Base-by-base conservation (phyloP, 2,329 filamentous ascomycete genomes). In the Colletotrichum viniferum region DNA sequence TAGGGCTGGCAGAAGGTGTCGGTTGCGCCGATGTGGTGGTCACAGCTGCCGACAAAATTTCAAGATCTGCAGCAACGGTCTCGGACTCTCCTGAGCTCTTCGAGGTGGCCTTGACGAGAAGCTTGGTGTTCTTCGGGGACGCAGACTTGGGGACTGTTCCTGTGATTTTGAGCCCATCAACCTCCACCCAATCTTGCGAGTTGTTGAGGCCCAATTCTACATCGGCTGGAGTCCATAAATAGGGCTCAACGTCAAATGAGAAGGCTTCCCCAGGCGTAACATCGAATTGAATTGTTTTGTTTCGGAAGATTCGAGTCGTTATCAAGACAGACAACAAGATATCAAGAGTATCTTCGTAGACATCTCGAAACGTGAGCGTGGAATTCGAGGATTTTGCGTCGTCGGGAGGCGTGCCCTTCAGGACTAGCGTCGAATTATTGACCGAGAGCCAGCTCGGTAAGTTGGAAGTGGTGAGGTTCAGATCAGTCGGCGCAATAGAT, bases 371-470 rank as follows among this genome's bases (percentile, higher is more conserved):
- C 14, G 85, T 88, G 43, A 95, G 85, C 2, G 88, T 91, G 62
- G 96, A 88, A 78, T 93, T 93, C 32, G 89, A 87, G 5, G 92
- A 90, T 64, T 87, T 86, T 5, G 91, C 89, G 66, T 87, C 85
- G n/a, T 86, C 80, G 0, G 92, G 91, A 4, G 94, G 91, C 2
- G 85, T 93, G 4, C 95, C 96, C 36, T 85, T 88, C 8, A 98
- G 83, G 1, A 84, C 85, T 81, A 95, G 89, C 0, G 91, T 92
- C 10, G 85, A 79, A 4, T 88, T 84, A 79, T 97, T 88, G 69
- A 97, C 90, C 0, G 85, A 85, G 30, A 97, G 82, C 96, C 96
- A 98, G 4, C 85, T 80, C 0, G 95, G 95, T 14, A 92, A 81
- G 30, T 89, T 84, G 1, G 89, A 77, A 0, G 84, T 87, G 1